These are phyloP conservation scores for Leucocoprinus leucothites DNA, from an alignment of 768 basidiomycete species.

Conservation along the genomic window DNA sequence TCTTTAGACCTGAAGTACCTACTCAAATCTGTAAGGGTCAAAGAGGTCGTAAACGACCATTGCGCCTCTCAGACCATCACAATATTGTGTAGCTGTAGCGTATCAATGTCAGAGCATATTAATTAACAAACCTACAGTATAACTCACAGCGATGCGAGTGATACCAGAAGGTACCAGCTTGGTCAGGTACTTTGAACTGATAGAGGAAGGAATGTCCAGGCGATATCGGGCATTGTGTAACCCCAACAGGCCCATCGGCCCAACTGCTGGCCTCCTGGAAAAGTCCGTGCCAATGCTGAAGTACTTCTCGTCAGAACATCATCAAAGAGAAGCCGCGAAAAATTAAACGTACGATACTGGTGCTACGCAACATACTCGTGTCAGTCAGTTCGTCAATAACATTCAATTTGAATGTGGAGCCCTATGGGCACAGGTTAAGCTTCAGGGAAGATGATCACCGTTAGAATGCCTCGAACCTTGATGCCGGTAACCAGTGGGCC, in stretches of 20 bases:
- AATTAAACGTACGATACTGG: conserved; percentile 42
- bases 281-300: conserved; percentile 45
- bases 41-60: conserved; percentile 36
- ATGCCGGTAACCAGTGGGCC: conserved; percentile 27
- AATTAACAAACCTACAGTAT: background rate
- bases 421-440: conserved; percentile 20
- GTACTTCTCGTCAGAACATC: background rate
- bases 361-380: conserved; percentile 43
- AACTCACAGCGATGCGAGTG: conserved; percentile 22
- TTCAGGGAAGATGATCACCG: background rate
- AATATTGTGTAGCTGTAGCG: conserved; percentile 38
- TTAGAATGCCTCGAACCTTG: conserved; percentile 20
- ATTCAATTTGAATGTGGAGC: conserved; percentile 41
- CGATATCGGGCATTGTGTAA: conserved; percentile 40
- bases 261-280: conserved; percentile 30
- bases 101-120: background rate
- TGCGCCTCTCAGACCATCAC: conserved; percentile 44
- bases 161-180: conserved; percentile 48
- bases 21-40: conserved; percentile 28
- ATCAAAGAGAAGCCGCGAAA: background rate
- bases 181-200: conserved; percentile 28
- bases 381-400: conserved; percentile 47
- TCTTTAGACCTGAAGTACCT: conserved; percentile 20
- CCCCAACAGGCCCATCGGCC: conserved; percentile 37
- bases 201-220: conserved; percentile 37